Evolutionary conservation across 208 protist species (phyloP), one percentile per base, ranked within the genome.

Genomic region (Trypanosoma caninum): DNA sequence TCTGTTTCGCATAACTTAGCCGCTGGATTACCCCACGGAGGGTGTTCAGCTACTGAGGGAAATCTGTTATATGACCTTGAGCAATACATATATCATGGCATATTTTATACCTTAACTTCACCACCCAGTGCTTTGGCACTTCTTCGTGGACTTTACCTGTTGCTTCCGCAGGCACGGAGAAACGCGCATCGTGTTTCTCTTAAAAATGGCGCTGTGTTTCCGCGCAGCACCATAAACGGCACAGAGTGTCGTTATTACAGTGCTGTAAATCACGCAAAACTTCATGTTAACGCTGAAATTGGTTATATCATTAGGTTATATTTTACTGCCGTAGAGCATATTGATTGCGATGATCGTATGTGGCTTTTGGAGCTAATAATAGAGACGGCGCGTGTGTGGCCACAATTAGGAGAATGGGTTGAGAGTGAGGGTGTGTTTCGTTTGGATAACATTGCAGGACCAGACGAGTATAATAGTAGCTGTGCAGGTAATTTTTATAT

Each of bases 401-500:
- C 77, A 25, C 70, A 87, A 54, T 71, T 92, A 27, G 89, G 89
- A 30, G 82, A 94, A 62, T 96, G 89, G 87, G 72, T 78, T 27
- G 78, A 96, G 40, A 74, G 74, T 47, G 69, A 77, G 40, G 89
- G 65, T 14, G 59, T 78, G 27, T 96, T 96, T 63, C 76, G 82
- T 42, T 59, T 96, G 8, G 86, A 96, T 56, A 92, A 91, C 72
- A 87, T 93, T 33, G 78, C 76, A 11, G 87, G 89, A 11, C 71
- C 81, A 7, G 89, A 96, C 69, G 75, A 87, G 64, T 90, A 96
- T 69, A 93, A 93, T 62, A 77, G 69, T 42, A 80, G 72, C 54
- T 72, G 76, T 6, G 80, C 76, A 2, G 86, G 86, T 37, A 96
- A 92, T 65, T 96, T 96, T 67, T 96, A 94, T 75, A 76, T 92